Percentiles rank a stretch among this genome's conserved stretches.
phyloP scores from a whole-genome alignment of 1,284 basidiomycete species.

The Laetiporus sulphureus region DNA sequence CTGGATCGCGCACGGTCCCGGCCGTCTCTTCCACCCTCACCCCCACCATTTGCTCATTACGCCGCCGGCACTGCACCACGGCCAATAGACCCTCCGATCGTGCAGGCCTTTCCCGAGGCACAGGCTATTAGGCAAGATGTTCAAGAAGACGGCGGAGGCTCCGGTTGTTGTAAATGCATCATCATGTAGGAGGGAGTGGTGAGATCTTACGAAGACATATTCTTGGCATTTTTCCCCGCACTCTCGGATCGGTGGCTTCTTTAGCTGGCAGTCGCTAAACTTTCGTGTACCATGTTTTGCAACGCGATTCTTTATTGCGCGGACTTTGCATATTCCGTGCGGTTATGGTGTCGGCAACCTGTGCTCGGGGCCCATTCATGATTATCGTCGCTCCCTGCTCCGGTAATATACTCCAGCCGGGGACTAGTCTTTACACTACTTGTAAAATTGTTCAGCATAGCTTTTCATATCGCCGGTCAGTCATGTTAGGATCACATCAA shows the following conservation, averaged over 20 bases:
- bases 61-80: too few species aligned
- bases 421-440: slow-evolving; percentile 4
- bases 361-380: background rate
- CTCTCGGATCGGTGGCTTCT: too few species aligned
- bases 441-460: slow-evolving; percentile 6
- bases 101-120: too few species aligned
- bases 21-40: slow-evolving; percentile 35
- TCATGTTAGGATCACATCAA: background rate
- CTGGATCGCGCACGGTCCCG: slow-evolving; percentile 13
- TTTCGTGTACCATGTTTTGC: slow-evolving; percentile 6
- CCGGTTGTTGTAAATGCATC: slow-evolving; percentile 32
- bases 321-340: too few species aligned
- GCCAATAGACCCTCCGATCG: too few species aligned
- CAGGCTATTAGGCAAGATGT: slow-evolving; percentile 12
- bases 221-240: too few species aligned
- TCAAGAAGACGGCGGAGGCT: slow-evolving; percentile 21
- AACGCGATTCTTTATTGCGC: slow-evolving; percentile 1
- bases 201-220: too few species aligned
- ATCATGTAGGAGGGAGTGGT: too few species aligned
- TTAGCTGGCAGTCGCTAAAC: too few species aligned
- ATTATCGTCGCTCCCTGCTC: background rate
- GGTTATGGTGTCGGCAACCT: too few species aligned
- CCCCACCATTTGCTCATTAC: slow-evolving; percentile 57
- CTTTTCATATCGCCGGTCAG: background rate
- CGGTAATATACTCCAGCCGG: background rate